phyloP scores from a whole-genome alignment of 1,284 basidiomycete species.

The Apiotrichum sp. region DNA sequence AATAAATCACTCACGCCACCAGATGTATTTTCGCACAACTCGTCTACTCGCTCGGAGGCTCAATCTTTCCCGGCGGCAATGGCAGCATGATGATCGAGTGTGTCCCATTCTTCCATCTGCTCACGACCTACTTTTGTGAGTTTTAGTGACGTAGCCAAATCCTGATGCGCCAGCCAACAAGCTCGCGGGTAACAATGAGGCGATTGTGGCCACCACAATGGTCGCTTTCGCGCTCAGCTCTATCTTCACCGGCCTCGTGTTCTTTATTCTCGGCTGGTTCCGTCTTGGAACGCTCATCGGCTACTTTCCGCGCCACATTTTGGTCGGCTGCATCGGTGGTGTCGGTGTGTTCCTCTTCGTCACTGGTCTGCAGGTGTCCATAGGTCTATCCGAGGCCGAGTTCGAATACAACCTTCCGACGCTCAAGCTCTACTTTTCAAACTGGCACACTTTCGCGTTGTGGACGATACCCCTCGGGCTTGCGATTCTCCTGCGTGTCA shows the following conservation, averaged over 20 bases:
- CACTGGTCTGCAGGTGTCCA: slow-evolving; percentile 80
- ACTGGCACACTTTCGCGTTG: slow-evolving; percentile 58
- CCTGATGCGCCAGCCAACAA: slow-evolving; percentile 38
- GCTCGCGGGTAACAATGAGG: slow-evolving; percentile 63
- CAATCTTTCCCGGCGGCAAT: slow-evolving; percentile 77
- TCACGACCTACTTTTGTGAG: slow-evolving; percentile 63
- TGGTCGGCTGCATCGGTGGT: slow-evolving; percentile 93
- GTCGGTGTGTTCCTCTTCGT: slow-evolving; percentile 87
- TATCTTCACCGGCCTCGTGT: slow-evolving; percentile 85
- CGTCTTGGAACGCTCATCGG: slow-evolving; percentile 80
- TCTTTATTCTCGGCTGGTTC: slow-evolving; percentile 77
- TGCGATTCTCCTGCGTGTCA: slow-evolving; percentile 70
- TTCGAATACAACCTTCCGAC: slow-evolving; percentile 64
- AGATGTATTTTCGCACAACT: slow-evolving; percentile 74
- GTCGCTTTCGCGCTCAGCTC: slow-evolving; percentile 83
- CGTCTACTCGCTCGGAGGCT: slow-evolving; percentile 78
- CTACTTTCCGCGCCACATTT: slow-evolving; percentile 94
- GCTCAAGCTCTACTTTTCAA: slow-evolving; percentile 56
- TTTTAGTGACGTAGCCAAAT: too few species aligned
- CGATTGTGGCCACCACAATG: slow-evolving; percentile 84
- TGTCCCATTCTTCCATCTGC: slow-evolving; percentile 92
- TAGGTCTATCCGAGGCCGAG: slow-evolving; percentile 72
- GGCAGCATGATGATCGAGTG: slow-evolving; percentile 99
- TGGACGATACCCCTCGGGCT: slow-evolving; percentile 73
- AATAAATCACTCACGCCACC: neutral